Evolutionary conservation across 352 stramenopile species (phyloP), one percentile per base, ranked within the genome.

Genomic region (Peronosclerospora sorghi): DNA sequence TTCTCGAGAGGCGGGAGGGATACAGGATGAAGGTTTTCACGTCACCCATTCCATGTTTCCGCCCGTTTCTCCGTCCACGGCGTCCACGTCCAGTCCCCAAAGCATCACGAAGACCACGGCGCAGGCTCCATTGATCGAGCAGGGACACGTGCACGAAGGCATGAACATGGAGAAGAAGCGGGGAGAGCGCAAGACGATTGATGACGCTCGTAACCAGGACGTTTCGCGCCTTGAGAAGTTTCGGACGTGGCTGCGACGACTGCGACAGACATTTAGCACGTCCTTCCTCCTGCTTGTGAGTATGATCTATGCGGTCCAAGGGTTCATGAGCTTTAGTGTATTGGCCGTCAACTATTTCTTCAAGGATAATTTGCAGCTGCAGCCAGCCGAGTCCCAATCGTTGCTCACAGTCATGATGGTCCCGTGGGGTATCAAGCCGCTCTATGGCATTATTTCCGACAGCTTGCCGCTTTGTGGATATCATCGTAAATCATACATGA

Each of bases 381-480:
- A 94, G 45, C 91, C 94, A 13, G 86, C 92, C 1, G 83, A 97
- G 56, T 74, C 95, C 23, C 86, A 93, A 48, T 94, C 89, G 32
- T 71, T 97, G 14, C 82, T 94, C 46, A 96, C 93, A 21, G 45
- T 97, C 13, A 91, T 97, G 65, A 84, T 88, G 51, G 71, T 97
- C 17, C 95, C 95, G 0, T 98, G 95, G 95, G 95, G 94, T 1
- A 86, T 98, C 39, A 97, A 96, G 54, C 93, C 95, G 17, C 46
- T 98, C 0, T 98, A 98, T 60, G 93, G 95, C 41, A 97, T 98
- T 62, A 64, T 98, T 7, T 96, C 75, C 8, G 95, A 98, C 71
- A 95, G 83, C 30, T 71, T 97, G 41, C 88, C 92, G 18, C 64
- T 98, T 17, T 96, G 90, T 46, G 87, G 91, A 1, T 98, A 96